Evolutionary conservation across 129 eudicot species (phyloP).

Genomic region (Helichrysum umbraculigerum): DNA sequence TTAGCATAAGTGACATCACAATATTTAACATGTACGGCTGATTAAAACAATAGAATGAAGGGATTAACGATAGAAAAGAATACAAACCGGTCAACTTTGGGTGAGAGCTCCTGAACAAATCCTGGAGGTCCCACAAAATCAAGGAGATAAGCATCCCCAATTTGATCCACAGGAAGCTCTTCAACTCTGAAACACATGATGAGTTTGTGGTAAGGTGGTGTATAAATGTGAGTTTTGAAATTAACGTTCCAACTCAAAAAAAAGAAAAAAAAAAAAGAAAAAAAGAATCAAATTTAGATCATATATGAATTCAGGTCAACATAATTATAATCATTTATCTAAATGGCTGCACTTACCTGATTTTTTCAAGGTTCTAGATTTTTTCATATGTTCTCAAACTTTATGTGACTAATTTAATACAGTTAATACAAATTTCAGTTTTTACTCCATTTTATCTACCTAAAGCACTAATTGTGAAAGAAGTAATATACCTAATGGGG

Average conservation of each 20-base stretch:
- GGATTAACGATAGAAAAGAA: background rate
- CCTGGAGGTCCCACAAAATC: slow-evolving; percentile 95
- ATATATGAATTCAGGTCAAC: background rate
- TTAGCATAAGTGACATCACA: background rate
- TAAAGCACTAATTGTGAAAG: background rate
- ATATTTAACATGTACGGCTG: too few species aligned
- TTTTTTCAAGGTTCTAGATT: background rate
- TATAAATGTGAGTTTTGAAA: background rate
- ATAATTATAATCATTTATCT: background rate
- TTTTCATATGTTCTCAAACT: background rate
- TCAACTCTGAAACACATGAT: slow-evolving; percentile 52
- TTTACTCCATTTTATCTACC: background rate
- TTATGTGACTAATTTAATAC: background rate
- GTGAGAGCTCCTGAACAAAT: slow-evolving; percentile 57
- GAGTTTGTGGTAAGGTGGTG: background rate
- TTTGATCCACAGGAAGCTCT: slow-evolving; percentile 73
- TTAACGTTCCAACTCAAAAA: background rate
- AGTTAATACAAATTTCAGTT: background rate
- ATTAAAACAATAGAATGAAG: background rate
- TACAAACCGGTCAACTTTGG: slow-evolving; percentile 58
- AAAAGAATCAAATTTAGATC: background rate
- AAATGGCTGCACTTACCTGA: background rate
- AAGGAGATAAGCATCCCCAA: slow-evolving; percentile 67
- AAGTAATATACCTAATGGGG: slow-evolving; percentile 48
- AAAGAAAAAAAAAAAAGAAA: too few species aligned